Base-by-base conservation (phyloP, 495 filamentous ascomycete species). In the Clohesyomyces aquaticus region DNA sequence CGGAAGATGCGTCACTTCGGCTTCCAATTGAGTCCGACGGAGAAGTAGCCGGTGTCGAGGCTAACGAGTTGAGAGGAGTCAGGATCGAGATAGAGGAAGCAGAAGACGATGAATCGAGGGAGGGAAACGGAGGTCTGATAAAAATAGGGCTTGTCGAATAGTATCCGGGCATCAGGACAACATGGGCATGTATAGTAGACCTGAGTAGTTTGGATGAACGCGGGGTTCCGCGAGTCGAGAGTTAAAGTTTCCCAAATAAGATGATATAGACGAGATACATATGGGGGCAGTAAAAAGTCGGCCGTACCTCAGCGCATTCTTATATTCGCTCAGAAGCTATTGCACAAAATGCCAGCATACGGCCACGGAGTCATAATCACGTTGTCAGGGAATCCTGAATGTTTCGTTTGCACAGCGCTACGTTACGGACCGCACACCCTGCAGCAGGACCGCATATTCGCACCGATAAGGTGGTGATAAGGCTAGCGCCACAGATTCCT, bases 41-140 rank as follows among this genome's bases (percentile, higher is more conserved):
- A 6, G 32, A 38, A 6, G 32, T 38, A 38, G 32, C 32, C 32
- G 32, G 32, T 14, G 32, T 38, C 6, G 32, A 38, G 14, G 32
- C 32, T 6, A 38, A 14, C 32, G 32, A 38, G 14, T 38, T 38
- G 32, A 6, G 6, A 6, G 32, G 32, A 14, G 32, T 38, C 6
- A 18, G 10, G 4, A 10, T 46, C 29, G 52, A 22, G 42, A 16
- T 55, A 6, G 52, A 35, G 14, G 18, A 26, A 55, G n/a, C 22
- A 10, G 29, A 41, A 35, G 25, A 14, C 29, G 52, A 28, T 4
- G 25, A 55, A 16, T 32, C n/a, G 11, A 55, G 26, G n/a, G 29
- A 41, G 10, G 54, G 54, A 23, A 45, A 57, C 16, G 54, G 32
- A 18, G 54, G 54, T 46, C 54, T 28, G 11, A 57, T 45, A 18